Evolutionary conservation across 495 filamentous ascomycete species (phyloP), one percentile per base, ranked within the genome.

Genomic region (Talaromyces wortmannii): DNA sequence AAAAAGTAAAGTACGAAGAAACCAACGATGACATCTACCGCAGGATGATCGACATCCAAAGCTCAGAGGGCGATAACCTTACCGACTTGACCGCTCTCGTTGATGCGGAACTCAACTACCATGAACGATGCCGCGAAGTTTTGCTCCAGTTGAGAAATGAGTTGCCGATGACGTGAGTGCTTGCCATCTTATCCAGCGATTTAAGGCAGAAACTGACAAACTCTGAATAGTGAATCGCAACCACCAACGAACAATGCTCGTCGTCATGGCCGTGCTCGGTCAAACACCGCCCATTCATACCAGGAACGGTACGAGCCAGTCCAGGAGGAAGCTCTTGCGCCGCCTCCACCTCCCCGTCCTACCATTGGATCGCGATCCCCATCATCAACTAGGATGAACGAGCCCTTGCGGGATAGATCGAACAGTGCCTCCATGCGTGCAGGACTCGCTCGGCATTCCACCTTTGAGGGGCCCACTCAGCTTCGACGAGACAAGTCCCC

Each of bases 1-100:
- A 95, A 65, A 96, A 96, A 64, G 88, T 89, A 56, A 98, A 97
- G 68, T 98, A 96, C 63, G 94, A 96, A 62, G 95, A 97, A 68
- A 88, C 90, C 6, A 95, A 83, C 57, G 94, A 97, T 58, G 94
- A 98, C 61, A 92, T 98, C 55, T 78, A 83, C 58, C 84, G 92
- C 58, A 82, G 94, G 53, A 98, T 98, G 95, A 82, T 94, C 68
- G 94, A 98, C 59, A 96, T 98, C 68, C 89, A 94, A 68, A 90
- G 96, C 52, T 83, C 90, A 7, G 94, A 98, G 66, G 78, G 72
- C 15, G 94, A 97, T 50, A 91, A 85, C 58, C 81, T 96, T 31
- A 78, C 78, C 54, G 92, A 97, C 62, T 69, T 98, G 53, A 82
- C 82, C 2, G 72, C 81, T 7, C 95, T 98, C 66, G 67, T 97